Evolutionary conservation across 73 alveolate species (phyloP).

Genomic region (Paramecium pentaurelia): DNA sequence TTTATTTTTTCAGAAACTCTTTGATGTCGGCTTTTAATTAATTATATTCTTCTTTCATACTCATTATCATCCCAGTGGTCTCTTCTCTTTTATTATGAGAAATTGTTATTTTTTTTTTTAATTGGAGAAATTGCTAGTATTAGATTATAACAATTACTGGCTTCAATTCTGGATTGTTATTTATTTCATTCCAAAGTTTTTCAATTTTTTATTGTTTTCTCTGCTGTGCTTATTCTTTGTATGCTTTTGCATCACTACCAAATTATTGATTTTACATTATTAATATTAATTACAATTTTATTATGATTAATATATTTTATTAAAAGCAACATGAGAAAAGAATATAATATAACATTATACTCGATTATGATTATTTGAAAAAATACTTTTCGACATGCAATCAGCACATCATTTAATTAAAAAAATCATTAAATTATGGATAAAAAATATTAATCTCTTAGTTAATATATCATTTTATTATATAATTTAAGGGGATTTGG

Average conservation of each 20-base stretch:
- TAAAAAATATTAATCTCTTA: no score
- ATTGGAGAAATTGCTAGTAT: not conserved
- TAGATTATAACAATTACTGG: not conserved
- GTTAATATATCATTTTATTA: no score
- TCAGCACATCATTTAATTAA: no score
- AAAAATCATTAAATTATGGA: no score
- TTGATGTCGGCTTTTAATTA: not conserved
- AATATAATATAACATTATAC: no score
- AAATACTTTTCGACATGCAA: no score
- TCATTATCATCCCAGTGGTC: not conserved
- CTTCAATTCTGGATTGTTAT: not conserved
- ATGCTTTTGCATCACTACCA: not conserved
- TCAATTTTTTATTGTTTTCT: not conserved
- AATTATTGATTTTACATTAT: not conserved
- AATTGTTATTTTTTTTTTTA: not conserved
- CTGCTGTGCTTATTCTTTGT: not conserved
- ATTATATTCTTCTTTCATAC: not conserved
- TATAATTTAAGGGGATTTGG: no score
- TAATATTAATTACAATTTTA: not conserved
- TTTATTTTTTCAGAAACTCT: conserved; percentile 15
- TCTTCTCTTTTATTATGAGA: conserved; percentile 9
- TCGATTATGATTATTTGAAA: no score
- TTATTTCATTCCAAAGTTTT: not conserved
- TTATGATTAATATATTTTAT: no score
- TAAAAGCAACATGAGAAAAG: no score